These are phyloP conservation scores for Lentithecium fluviatile DNA, from an alignment of 495 filamentous ascomycete genomes.

Conservation along the genomic window DNA sequence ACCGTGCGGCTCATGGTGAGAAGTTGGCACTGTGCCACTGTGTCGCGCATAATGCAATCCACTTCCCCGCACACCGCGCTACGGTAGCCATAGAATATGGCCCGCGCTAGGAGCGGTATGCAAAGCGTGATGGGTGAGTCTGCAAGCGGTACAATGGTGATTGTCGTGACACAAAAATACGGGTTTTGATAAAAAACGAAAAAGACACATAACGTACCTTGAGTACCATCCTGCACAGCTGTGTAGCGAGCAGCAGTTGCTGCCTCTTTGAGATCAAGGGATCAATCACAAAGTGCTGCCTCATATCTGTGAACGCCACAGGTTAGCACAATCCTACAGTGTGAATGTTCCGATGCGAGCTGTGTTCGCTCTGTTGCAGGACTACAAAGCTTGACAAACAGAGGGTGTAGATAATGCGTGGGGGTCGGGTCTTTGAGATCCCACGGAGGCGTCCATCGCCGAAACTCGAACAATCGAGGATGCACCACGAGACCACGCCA, in stretches of 20 bases:
- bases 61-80: neutral
- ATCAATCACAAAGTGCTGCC: constrained; percentile 95
- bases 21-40: neutral
- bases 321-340: constrained; percentile 16
- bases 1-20: constrained; percentile 3
- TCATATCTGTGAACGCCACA: constrained; percentile 66
- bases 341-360: neutral
- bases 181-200: constrained; percentile 14
- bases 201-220: constrained; percentile 64
- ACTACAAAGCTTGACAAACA: constrained; percentile 30
- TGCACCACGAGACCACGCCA: constrained; percentile 20
- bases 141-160: neutral
- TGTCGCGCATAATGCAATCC: neutral
- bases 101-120: neutral
- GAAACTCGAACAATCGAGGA: constrained; percentile 2
- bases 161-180: neutral
- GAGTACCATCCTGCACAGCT: constrained; percentile 98
- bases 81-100: neutral
- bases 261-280: constrained; percentile 96
- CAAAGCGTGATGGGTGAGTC: neutral
- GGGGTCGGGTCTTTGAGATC: constrained; percentile 12
- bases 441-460: constrained; percentile 15
- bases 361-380: constrained; percentile 10
- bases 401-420: constrained; percentile 31
- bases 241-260: constrained; percentile 92